These are phyloP conservation scores for Sporothrix protearum DNA, from an alignment of 2,329 filamentous ascomycete genomes.

Conservation along the genomic window DNA sequence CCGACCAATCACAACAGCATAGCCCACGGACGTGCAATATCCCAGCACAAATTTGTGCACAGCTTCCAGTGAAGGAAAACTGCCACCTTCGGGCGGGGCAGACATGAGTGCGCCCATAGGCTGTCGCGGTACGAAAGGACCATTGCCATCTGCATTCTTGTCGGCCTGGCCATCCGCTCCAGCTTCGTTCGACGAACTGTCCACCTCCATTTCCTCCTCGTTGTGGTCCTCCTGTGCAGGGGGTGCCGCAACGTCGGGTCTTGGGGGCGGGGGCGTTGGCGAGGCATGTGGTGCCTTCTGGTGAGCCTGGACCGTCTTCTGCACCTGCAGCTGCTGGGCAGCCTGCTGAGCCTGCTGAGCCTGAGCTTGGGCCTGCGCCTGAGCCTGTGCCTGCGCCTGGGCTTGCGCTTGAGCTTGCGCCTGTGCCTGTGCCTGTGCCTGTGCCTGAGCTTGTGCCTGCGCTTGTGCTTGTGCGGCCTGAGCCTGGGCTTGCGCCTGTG, in stretches of 20 bases:
- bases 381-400: slow-evolving; percentile 28
- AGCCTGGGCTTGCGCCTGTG: slow-evolving; percentile 29
- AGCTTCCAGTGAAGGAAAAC: slow-evolving; percentile 61
- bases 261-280: slow-evolving; percentile 24
- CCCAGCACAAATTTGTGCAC: slow-evolving; percentile 61
- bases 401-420: slow-evolving; percentile 30
- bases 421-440: slow-evolving; percentile 36
- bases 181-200: slow-evolving; percentile 33
- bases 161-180: slow-evolving; percentile 40
- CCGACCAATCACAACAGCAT: slow-evolving; percentile 64
- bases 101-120: slow-evolving; percentile 61
- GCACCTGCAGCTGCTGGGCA: slow-evolving; percentile 36
- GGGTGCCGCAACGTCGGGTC: slow-evolving; percentile 32
- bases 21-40: slow-evolving; percentile 65
- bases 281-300: slow-evolving; percentile 33
- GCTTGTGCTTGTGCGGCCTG: slow-evolving; percentile 28
- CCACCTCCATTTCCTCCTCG: slow-evolving; percentile 53
- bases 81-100: slow-evolving; percentile 60
- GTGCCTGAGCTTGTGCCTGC: slow-evolving; percentile 32
- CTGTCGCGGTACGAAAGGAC: slow-evolving; percentile 50
- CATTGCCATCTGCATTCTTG: slow-evolving; percentile 24
- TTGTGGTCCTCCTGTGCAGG: slow-evolving; percentile 39
- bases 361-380: slow-evolving; percentile 30
- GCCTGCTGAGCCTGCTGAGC: slow-evolving; percentile 35
- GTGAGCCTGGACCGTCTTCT: slow-evolving; percentile 37